A percentile compares a stretch with the other conserved stretches of the same genome.
These are phyloP conservation scores for Camellia japonica DNA, from an alignment of 148 eudicot genomes.

Conservation along the genomic window DNA sequence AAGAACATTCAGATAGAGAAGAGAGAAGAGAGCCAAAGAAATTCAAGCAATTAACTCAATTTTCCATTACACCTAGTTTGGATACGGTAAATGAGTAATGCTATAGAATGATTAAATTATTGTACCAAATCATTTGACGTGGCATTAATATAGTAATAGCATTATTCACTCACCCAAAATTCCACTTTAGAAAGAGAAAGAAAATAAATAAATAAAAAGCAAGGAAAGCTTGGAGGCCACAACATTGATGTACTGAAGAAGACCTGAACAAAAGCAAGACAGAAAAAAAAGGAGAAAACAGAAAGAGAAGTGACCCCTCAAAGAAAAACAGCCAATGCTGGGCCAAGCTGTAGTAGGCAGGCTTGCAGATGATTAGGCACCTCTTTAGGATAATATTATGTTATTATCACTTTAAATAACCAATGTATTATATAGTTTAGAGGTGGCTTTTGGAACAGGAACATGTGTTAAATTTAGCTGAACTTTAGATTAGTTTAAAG, in stretches of 20 bases:
- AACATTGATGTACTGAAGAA: constrained; percentile 30
- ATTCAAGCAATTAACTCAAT: constrained; percentile 8
- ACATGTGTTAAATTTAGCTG: constrained; percentile 64
- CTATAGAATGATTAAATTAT: too few species aligned
- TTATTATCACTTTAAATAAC: neutral
- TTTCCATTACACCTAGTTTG: neutral
- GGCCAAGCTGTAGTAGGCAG: constrained; percentile 20
- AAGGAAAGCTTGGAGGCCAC: constrained; percentile 25
- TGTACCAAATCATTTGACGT: too few species aligned
- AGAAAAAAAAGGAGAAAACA: constrained; percentile 8
- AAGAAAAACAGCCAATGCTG: constrained; percentile 21
- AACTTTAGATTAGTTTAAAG: constrained; percentile 22
- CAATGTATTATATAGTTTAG: neutral
- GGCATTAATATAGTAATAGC: too few species aligned
- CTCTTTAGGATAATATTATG: constrained; percentile 1
- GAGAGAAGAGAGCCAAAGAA: neutral
- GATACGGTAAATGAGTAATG: too few species aligned
- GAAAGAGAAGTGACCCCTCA: constrained; percentile 20
- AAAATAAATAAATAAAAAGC: neutral
- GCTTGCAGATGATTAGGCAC: constrained; percentile 20
- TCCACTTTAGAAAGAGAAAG: neutral
- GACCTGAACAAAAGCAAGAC: constrained; percentile 18
- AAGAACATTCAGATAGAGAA: constrained; percentile 55
- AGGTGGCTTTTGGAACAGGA: constrained; percentile 29
- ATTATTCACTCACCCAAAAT: neutral